Evolutionary conservation across 345 rosid genomes (phyloP), one percentile per base, ranked within the genome.

Genomic region (Boechera divaricarpa): DNA sequence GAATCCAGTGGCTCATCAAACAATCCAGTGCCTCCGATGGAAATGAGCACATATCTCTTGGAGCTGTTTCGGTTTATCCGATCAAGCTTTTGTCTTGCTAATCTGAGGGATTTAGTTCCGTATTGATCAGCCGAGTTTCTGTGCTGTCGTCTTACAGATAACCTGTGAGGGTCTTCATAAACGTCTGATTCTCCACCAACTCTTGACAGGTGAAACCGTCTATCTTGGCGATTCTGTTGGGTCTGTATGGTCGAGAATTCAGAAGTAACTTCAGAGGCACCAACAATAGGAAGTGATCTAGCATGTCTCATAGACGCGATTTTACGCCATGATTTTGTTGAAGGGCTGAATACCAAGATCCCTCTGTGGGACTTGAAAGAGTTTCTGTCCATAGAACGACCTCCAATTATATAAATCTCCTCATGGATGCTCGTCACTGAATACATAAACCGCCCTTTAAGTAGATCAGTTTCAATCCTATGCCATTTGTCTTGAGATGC

Each of bases 91-190:
- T 86, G 91, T 53, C 86, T 83, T 70, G 58, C 70, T 56, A 78
- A 83, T 79, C 82, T 87, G 81, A 68, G 74, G 2, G 91, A 82
- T 85, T 81, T 92, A 65, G 80, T 66, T 55, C 84, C 92, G 42
- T 73, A 80, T 70, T 84, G 91, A 72, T 89, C 91, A 64, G 83
- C 77, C 18, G 79, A 84, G 83, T 74, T 78, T 70, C 87, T 80
- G 70, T 78, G 81, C 1, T 92, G 97, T 26, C 97, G 84, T 69
- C 97, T 89, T 16, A 92, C 76, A 7, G 99, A 95, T 62, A 95
- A 86, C 77, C 93, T 86, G 85, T 95, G 98, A 39, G 99, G 98
- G 81, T 92, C 99, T 87, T 89, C 99, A 28, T 92, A 95, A 64
- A 92, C 96, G 69, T 91, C 99, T 0, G 94, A 92, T 0, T 81